These are phyloP conservation scores for Ocimum tenuiflorum DNA, from an alignment of 257 asterid species.

Conservation along the genomic window DNA sequence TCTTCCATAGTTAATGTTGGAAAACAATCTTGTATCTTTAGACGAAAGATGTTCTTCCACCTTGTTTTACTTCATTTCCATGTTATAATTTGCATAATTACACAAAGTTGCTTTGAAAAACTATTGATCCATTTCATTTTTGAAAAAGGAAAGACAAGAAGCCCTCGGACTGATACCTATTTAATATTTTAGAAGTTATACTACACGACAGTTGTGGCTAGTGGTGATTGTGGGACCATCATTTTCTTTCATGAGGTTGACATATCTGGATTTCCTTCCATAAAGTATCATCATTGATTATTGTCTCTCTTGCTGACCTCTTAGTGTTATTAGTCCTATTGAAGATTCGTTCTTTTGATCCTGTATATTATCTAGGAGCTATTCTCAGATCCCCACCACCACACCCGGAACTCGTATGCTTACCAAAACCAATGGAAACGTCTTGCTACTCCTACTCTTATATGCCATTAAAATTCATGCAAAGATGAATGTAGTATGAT, in stretches of 20 bases:
- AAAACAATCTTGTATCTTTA: background rate
- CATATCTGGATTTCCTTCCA: background rate
- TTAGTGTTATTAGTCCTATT: background rate
- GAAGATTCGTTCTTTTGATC: background rate
- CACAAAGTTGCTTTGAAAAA: background rate
- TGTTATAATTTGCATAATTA: background rate
- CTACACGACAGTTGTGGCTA: background rate
- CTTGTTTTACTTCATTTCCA: background rate
- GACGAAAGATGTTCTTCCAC: background rate
- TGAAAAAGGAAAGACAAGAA: background rate
- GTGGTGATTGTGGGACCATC: background rate
- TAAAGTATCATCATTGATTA: background rate
- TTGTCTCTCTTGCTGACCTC: background rate
- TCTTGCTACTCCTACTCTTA: background rate
- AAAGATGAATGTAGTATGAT: background rate
- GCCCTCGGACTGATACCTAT: background rate
- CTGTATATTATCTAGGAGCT: background rate
- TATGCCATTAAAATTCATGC: background rate
- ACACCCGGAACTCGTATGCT: background rate
- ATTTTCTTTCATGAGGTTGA: background rate
- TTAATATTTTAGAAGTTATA: background rate
- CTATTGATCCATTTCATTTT: background rate
- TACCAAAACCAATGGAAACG: background rate
- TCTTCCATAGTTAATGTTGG: too few relatives aligned
- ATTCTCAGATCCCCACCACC: too few relatives aligned